phyloP scores from a whole-genome alignment of 352 stramenopile genomes.

The Globisporangium megalacanthum region DNA sequence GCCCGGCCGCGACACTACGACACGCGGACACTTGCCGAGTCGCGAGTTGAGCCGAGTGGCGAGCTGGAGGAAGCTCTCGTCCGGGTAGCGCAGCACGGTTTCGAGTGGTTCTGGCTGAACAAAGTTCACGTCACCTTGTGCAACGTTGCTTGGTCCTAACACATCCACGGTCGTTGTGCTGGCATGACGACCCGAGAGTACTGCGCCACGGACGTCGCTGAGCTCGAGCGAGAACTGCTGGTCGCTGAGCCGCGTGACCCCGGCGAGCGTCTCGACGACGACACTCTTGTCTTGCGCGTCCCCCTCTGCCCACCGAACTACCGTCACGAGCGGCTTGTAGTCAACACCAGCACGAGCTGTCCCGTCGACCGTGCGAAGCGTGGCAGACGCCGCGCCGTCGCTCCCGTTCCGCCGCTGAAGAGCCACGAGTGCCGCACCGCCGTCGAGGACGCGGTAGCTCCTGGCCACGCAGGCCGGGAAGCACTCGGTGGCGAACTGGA shows the following conservation, averaged over 20 bases:
- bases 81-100: conserved; percentile 25
- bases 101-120: conserved; percentile 23
- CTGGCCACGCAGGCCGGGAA: conserved; percentile 49
- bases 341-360: conserved; percentile 42
- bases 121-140: conserved; percentile 52
- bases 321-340: conserved; percentile 32
- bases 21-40: conserved; percentile 38
- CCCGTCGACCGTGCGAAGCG: conserved; percentile 34
- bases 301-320: conserved; percentile 44
- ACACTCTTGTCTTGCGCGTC: conserved; percentile 45
- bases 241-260: conserved; percentile 23
- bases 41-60: conserved; percentile 46
- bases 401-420: conserved; percentile 56
- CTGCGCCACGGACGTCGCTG: conserved; percentile 17
- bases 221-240: conserved; percentile 37
- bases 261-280: conserved; percentile 30
- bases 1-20: conserved; percentile 30
- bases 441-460: conserved; percentile 38
- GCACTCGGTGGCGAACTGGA: conserved; percentile 67
- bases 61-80: conserved; percentile 44
- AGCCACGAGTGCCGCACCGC: conserved; percentile 39
- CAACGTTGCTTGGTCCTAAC: conserved; percentile 29
- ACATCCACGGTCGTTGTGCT: conserved; percentile 41
- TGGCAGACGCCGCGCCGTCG: conserved; percentile 36
- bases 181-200: conserved; percentile 20